Conservation (phyloP, 2,329 filamentous ascomycete genomes). For the Monosporascus sp. region DNA sequence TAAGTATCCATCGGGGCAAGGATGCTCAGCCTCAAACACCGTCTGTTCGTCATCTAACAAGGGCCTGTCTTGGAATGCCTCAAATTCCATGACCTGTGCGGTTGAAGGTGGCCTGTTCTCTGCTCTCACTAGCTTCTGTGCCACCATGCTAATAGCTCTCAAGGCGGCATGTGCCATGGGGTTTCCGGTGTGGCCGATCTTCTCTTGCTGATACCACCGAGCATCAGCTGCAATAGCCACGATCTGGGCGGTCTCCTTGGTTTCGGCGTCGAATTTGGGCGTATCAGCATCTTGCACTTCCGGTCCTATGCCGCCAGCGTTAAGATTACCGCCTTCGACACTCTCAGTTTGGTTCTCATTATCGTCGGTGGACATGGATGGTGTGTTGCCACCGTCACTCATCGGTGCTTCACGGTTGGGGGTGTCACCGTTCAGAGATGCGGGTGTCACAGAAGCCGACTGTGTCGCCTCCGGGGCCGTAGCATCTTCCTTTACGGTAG, state of each 20-base stretch:
- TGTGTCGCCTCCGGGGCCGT: conserved; percentile 18
- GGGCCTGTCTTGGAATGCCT: conserved; percentile 64
- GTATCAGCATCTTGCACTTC: conserved; percentile 4
- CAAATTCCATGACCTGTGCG: conserved; percentile 45
- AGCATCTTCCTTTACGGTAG: conserved; percentile 9
- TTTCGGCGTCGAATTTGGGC: conserved; percentile 21
- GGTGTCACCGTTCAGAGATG: conserved; percentile 5
- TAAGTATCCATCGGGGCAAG: conserved; percentile 75
- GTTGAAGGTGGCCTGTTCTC: conserved; percentile 39
- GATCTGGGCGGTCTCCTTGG: conserved; percentile 41
- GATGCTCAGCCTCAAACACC: conserved; percentile 61
- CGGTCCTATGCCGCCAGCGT: conserved; percentile 3
- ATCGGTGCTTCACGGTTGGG: not conserved
- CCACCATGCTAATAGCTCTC: conserved; percentile 78
- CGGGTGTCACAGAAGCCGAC: conserved; percentile 7
- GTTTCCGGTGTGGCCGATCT: conserved; percentile 53
- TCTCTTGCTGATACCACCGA: conserved; percentile 57
- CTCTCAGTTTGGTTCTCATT: not conserved
- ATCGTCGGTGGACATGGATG: too few relatives aligned
- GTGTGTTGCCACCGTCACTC: conserved; percentile 1
- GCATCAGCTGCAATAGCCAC: conserved; percentile 74
- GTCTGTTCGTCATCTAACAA: conserved; percentile 61
- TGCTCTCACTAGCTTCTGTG: conserved; percentile 57
- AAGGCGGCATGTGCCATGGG: conserved; percentile 74
- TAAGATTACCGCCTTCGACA: conserved; percentile 3